Evolutionary conservation across 345 rosid species (phyloP).

Genomic region (Reutealis trisperma): DNA sequence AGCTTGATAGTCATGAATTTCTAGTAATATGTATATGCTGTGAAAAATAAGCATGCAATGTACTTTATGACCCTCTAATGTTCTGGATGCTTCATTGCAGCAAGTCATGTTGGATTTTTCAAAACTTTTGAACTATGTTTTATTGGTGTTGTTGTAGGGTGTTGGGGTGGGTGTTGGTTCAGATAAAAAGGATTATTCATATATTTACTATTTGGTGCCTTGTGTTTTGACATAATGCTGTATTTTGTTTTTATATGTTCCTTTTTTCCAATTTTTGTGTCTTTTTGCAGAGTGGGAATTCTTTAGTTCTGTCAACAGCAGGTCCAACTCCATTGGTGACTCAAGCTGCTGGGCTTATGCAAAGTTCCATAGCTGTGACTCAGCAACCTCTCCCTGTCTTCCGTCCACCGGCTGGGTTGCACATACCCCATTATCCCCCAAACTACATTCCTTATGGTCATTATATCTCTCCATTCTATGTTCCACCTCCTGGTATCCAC

Average conservation of each 20-base stretch:
- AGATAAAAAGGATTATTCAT: neutral
- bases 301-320: constrained; percentile 61
- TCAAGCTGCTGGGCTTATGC: constrained; percentile 81
- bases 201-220: too few species aligned
- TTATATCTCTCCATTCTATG: constrained; percentile 73
- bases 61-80: neutral
- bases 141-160: neutral
- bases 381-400: constrained; percentile 86
- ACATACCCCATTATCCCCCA: constrained; percentile 79
- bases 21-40: neutral
- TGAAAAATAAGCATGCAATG: too few species aligned
- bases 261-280: constrained; percentile 29
- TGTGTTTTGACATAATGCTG: neutral
- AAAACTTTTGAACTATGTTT: too few species aligned
- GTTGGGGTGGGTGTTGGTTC: neutral
- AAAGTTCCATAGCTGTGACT: constrained; percentile 70
- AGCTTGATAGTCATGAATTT: neutral
- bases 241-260: constrained; percentile 1
- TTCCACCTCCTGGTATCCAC: constrained; percentile 73
- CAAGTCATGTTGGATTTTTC: neutral
- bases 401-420: constrained; percentile 87
- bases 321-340: constrained; percentile 73
- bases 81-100: neutral
- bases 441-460: constrained; percentile 79
- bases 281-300: constrained; percentile 68